Evolutionary conservation across 192 early-diverging fungal genomes (phyloP).

Genomic region (Coemansia sp.): DNA sequence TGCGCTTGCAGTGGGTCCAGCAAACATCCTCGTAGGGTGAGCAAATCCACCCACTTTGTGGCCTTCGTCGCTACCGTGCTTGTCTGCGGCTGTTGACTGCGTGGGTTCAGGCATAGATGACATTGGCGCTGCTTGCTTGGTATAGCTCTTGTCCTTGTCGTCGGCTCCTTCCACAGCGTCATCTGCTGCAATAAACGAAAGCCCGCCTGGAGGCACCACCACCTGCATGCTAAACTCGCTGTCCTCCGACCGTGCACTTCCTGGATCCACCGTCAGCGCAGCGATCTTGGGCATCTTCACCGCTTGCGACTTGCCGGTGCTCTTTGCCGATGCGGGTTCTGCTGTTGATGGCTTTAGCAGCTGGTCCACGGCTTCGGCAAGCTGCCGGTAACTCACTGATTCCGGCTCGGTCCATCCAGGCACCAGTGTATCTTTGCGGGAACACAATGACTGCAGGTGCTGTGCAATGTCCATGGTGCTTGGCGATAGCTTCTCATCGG

Average conservation of each 20-base stretch:
- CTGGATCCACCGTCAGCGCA: slow-evolving; percentile 6
- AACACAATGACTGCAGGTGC: slow-evolving; percentile 19
- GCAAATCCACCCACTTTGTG: slow-evolving; percentile 32
- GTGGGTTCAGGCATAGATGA: slow-evolving; percentile 5
- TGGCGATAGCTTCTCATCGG: slow-evolving; percentile 18
- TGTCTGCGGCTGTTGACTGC: not conserved
- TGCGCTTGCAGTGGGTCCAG: not conserved
- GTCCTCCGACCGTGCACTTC: slow-evolving; percentile 3
- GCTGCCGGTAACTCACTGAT: slow-evolving; percentile 7
- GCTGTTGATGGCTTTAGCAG: not conserved
- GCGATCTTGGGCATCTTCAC: slow-evolving; percentile 26
- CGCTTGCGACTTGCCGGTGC: not conserved
- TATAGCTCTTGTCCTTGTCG: slow-evolving; percentile 3
- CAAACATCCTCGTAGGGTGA: slow-evolving; percentile 1
- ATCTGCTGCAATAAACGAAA: slow-evolving; percentile 41
- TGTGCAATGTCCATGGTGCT: not conserved
- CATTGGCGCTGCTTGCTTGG: slow-evolving; percentile 8
- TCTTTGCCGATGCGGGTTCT: not conserved
- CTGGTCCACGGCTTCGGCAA: slow-evolving; percentile 16
- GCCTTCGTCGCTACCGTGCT: slow-evolving; percentile 1
- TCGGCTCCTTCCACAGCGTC: slow-evolving; percentile 23
- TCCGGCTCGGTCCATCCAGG: not conserved
- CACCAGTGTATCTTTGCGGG: slow-evolving; percentile 2
- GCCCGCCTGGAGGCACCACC: slow-evolving; percentile 42
- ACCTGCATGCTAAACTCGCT: slow-evolving; percentile 30